Base-by-base conservation (phyloP, 768 basidiomycete genomes). In the Leccinellum albellum region DNA sequence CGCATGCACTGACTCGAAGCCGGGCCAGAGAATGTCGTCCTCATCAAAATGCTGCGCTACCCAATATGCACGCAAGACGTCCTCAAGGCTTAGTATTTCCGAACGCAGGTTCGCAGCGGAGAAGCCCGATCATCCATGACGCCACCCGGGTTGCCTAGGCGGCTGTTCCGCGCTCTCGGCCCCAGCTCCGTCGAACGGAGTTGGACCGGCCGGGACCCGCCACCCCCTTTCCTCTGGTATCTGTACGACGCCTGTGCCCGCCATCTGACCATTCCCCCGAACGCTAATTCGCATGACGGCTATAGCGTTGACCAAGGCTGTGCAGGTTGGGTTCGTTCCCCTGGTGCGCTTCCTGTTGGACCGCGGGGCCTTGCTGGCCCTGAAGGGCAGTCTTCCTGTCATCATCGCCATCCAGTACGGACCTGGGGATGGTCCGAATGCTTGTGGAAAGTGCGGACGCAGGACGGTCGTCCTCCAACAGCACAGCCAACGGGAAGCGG, bases 301-400 rank as follows among this genome's bases (percentile, higher is more conserved):
- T 97, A 94, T 66, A n/a, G 86, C 88, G 0, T 82, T 97, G 40
- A 85, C 84, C 15, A 85, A 82, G 61, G 92, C 94, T 2, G 89
- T 93, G 1, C 77, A 86, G 35, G 84, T 81, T 0, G 75, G 76
- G 21, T 86, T 87, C 60, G 54, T 78, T 1, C 84, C 86, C 3
- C 81, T 97, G 8, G 76, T 94, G 1, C 74, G 70, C 23, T 86
- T 91, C 62, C 78, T 98, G 15, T 82, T 97, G 50, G 74, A 76
- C 3, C 75, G 85, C 20, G 88, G 85, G 3, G 94, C 91, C 0
- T 87, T 86, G 12, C 94, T 94, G 0, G 65, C 66, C 5, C 72
- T 72, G 59, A 88, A 87, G 64, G 70, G 79, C 13, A 79, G 75
- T 21, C 74, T 94, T n/a, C 79, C 93, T 0, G 77, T 97, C 17